Evolutionary conservation across 257 asterid species (phyloP).

Genomic region (Solanum okadae): DNA sequence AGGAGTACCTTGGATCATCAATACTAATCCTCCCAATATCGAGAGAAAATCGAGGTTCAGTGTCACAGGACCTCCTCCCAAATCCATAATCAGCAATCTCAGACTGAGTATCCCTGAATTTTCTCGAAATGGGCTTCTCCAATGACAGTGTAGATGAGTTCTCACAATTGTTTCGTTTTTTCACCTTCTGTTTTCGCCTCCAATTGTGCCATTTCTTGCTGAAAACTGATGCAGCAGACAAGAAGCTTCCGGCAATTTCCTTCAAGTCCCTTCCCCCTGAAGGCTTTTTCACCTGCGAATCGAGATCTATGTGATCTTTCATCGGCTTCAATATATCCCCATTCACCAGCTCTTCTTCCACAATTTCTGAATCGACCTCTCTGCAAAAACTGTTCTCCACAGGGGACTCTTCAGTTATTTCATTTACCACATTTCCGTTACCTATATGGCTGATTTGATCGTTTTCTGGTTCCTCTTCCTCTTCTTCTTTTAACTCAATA

Average conservation of each 20-base stretch:
- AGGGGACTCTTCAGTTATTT: constrained; percentile 26
- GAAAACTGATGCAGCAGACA: constrained; percentile 81
- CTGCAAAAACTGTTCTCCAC: constrained; percentile 7
- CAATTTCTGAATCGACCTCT: constrained; percentile 29
- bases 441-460: constrained; percentile 10
- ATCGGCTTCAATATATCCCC: constrained; percentile 27
- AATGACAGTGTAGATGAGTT: constrained; percentile 40
- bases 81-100: constrained; percentile 86
- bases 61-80: constrained; percentile 80
- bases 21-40: constrained; percentile 75
- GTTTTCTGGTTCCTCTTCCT: constrained; percentile 6
- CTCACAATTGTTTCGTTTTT: constrained; percentile 44
- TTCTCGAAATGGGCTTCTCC: constrained; percentile 62
- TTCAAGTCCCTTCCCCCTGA: constrained; percentile 35
- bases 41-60: constrained; percentile 75
- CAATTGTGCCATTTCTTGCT: constrained; percentile 89
- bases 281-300: constrained; percentile 37
- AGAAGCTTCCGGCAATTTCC: constrained; percentile 39
- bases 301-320: constrained; percentile 60
- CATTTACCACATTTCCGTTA: neutral
- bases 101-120: constrained; percentile 66
- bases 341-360: constrained; percentile 25
- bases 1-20: constrained; percentile 72
- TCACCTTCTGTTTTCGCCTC: constrained; percentile 76
- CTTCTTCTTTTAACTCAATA: neutral